A percentile compares a stretch with the other conserved stretches of the same genome.
phyloP scores from a whole-genome alignment of 371 early-diverging fungal genomes.

The Chytridium lagenaria region DNA sequence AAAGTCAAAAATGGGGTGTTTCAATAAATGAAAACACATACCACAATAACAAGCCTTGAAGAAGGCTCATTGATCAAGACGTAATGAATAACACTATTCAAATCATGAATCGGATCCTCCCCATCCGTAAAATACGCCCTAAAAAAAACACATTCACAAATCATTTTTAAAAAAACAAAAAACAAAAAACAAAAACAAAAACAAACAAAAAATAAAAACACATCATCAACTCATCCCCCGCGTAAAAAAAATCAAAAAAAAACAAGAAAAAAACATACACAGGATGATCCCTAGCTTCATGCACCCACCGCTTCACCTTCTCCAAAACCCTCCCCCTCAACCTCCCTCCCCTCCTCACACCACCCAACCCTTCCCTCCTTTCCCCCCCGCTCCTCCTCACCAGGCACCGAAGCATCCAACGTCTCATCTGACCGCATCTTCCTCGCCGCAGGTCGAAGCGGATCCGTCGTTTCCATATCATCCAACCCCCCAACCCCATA shows the following conservation, averaged over 20 bases:
- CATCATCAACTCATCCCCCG: too few species aligned
- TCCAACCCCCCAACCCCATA: slow-evolving; percentile 18
- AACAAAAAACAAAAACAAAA: too few species aligned
- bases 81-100: slow-evolving; percentile 66
- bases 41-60: slow-evolving; percentile 57
- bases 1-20: not conserved
- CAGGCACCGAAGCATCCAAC: too few species aligned
- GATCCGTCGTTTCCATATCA: too few species aligned
- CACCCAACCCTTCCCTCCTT: not conserved
- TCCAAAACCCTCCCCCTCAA: not conserved
- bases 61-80: slow-evolving; percentile 57
- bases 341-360: not conserved
- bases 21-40: slow-evolving; percentile 38
- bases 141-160: too few species aligned
- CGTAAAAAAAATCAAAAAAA: not conserved
- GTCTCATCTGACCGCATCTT: too few species aligned
- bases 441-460: too few species aligned
- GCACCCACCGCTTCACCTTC: slow-evolving; percentile 46
- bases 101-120: slow-evolving; percentile 58
- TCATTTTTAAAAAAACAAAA: too few species aligned
- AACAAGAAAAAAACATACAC: slow-evolving; percentile 32
- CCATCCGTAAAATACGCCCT: slow-evolving; percentile 62
- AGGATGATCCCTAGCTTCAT: slow-evolving; percentile 49
- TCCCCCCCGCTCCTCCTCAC: not conserved
- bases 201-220: too few species aligned